phyloP scores from a whole-genome alignment of 257 asterid species.

The Solanum bukasovii region DNA sequence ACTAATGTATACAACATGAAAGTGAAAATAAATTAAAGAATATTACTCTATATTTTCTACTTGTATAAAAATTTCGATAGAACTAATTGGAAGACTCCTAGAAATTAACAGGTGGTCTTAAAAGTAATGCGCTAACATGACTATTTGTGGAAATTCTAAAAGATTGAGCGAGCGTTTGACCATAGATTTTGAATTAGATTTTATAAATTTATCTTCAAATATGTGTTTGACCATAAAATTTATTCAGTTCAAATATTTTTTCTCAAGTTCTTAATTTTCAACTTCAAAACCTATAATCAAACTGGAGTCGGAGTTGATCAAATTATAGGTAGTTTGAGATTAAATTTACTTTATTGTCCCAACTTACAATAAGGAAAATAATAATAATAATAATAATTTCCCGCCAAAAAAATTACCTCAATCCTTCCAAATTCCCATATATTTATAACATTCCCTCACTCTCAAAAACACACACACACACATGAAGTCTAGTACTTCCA shows the following conservation, averaged over 20 bases:
- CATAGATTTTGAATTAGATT: too few relatives aligned
- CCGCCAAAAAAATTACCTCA: constrained; percentile 25
- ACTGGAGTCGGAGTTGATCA: neutral
- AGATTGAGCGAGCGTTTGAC: neutral
- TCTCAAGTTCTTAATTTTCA: rapidly evolving
- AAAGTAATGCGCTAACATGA: neutral
- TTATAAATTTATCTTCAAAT: neutral
- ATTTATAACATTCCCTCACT: neutral
- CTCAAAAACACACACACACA: neutral
- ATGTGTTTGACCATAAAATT: neutral
- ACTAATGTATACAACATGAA: neutral
- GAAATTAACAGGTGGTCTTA: neutral
- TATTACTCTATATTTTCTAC: neutral
- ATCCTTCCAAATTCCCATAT: neutral
- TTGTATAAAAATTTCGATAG: too few relatives aligned
- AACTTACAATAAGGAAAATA: neutral
- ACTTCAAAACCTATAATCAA: neutral
- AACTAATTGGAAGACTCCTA: neutral
- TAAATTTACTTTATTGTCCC: neutral
- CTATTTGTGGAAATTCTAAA: neutral
- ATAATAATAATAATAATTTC: constrained; percentile 1
- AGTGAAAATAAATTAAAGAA: neutral
- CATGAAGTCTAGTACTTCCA: constrained; percentile 23
- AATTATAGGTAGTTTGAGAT: neutral
- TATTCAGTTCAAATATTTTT: neutral